Percentiles rank a stretch among this genome's conserved stretches.
These are phyloP conservation scores for Solanum paucissectum DNA, from an alignment of 257 asterid genomes.

Conservation along the genomic window DNA sequence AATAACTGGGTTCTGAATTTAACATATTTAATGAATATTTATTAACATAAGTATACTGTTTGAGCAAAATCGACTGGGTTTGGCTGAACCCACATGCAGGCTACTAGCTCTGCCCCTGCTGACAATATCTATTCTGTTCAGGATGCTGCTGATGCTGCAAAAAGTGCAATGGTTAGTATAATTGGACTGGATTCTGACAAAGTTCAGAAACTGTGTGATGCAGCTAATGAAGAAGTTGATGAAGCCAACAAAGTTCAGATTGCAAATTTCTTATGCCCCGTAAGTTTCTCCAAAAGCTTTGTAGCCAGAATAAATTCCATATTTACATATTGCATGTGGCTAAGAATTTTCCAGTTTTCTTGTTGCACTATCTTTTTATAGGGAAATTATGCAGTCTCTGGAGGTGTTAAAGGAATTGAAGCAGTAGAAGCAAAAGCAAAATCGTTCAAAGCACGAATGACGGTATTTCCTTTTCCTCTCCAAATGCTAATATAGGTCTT, in stretches of 20 bases:
- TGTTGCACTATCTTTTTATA: slow-evolving; percentile 8
- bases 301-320: not conserved
- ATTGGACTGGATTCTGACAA: slow-evolving; percentile 88
- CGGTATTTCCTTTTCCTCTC: slow-evolving; percentile 26
- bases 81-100: too few species aligned
- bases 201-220: slow-evolving; percentile 91
- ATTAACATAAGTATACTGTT: too few species aligned
- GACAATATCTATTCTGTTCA: slow-evolving; percentile 5
- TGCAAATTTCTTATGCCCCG: slow-evolving; percentile 93
- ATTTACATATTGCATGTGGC: not conserved
- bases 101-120: not conserved
- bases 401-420: slow-evolving; percentile 94
- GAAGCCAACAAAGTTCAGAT: slow-evolving; percentile 85
- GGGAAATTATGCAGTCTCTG: slow-evolving; percentile 99
- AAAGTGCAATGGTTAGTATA: slow-evolving; percentile 94
- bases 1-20: too few species aligned
- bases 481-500: not conserved
- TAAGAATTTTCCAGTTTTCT: not conserved
- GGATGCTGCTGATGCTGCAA: slow-evolving; percentile 96
- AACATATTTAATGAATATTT: too few species aligned
- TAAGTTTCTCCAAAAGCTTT: slow-evolving; percentile 20
- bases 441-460: slow-evolving; percentile 94
- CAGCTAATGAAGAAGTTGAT: slow-evolving; percentile 94
- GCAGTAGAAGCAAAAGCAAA: slow-evolving; percentile 97
- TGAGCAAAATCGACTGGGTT: too few species aligned